phyloP scores from a whole-genome alignment of 176 grass and related monocot species.

The Triticum timopheevii region DNA sequence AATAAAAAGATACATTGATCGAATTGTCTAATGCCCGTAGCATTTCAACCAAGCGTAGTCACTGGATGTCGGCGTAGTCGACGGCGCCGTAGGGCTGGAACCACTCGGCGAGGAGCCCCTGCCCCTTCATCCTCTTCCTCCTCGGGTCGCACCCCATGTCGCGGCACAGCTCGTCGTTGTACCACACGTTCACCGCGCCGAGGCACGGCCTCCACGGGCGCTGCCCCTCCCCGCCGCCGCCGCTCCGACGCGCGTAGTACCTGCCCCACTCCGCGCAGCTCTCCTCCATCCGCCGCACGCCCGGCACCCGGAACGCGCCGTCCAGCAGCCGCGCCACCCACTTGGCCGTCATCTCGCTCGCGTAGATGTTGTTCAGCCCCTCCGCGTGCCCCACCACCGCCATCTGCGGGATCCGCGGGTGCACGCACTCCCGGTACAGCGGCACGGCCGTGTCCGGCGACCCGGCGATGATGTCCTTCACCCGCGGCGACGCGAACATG shows the following conservation, averaged over 20 bases:
- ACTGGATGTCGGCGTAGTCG: constrained; percentile 52
- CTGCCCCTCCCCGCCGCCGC: neutral
- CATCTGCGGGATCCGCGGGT: constrained; percentile 61
- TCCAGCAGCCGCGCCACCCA: constrained; percentile 66
- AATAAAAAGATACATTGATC: too few relatives aligned
- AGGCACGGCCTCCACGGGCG: constrained; percentile 41
- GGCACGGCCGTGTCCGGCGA: constrained; percentile 25
- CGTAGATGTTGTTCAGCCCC: constrained; percentile 40
- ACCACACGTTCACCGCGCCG: constrained; percentile 48
- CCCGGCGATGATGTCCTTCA: constrained; percentile 46
- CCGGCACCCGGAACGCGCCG: constrained; percentile 52
- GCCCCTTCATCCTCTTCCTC: constrained; percentile 45
- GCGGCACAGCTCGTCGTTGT: constrained; percentile 61
- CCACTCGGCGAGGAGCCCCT: constrained; percentile 59
- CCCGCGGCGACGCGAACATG: constrained; percentile 43
- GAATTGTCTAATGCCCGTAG: too few relatives aligned
- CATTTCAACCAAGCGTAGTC: neutral
- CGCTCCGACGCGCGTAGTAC: constrained; percentile 37
- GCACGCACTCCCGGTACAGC: constrained; percentile 70
- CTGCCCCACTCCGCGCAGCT: constrained; percentile 54
- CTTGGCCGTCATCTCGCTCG: constrained; percentile 55
- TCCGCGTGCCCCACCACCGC: constrained; percentile 58
- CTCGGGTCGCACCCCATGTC: constrained; percentile 68
- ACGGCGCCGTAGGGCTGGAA: constrained; percentile 50
- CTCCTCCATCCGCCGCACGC: constrained; percentile 54